Conservation (phyloP, 495 filamentous ascomycete genomes). For the Aspergillus wentii region DNA sequence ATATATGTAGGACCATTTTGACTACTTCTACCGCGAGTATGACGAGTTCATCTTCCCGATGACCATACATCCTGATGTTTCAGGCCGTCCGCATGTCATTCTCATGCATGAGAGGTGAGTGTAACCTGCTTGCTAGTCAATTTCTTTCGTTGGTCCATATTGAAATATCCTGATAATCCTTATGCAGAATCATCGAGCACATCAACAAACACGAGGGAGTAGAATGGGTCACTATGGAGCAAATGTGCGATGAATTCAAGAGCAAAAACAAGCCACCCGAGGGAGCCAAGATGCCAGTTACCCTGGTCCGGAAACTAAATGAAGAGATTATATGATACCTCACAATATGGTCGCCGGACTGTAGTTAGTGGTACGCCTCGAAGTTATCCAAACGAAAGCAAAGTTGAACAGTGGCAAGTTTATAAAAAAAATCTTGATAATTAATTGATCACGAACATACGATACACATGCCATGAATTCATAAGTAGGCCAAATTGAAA, state of each 20-base stretch:
- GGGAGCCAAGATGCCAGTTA: slow-evolving; percentile 67
- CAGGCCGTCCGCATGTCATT: slow-evolving; percentile 60
- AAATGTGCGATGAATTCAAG: slow-evolving; percentile 67
- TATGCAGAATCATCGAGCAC: slow-evolving; percentile 57
- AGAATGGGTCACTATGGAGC: slow-evolving; percentile 69
- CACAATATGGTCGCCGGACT: too few species aligned
- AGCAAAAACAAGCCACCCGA: slow-evolving; percentile 59
- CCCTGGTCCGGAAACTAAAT: slow-evolving; percentile 18
- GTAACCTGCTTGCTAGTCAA: too few species aligned
- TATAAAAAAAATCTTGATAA: not conserved
- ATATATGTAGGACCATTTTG: slow-evolving; percentile 55
- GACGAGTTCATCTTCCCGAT: slow-evolving; percentile 68
- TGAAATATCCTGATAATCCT: slow-evolving; percentile 1
- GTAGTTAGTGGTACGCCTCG: too few species aligned
- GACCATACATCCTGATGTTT: slow-evolving; percentile 66
- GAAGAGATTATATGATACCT: too few species aligned
- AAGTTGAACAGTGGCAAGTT: not conserved
- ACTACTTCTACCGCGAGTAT: slow-evolving; percentile 66
- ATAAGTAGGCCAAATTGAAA: slow-evolving; percentile 6
- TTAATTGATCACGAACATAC: slow-evolving; percentile 2
- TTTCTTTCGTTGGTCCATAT: not conserved
- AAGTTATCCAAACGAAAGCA: too few species aligned
- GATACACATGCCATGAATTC: slow-evolving; percentile 12
- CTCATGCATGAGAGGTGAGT: slow-evolving; percentile 57
- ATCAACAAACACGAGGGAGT: slow-evolving; percentile 71